Percentiles rank a stretch among this genome's conserved stretches.
These are phyloP conservation scores for Ettlia oleoabundans DNA, from an alignment of 139 green algal species.

Conservation along the genomic window DNA sequence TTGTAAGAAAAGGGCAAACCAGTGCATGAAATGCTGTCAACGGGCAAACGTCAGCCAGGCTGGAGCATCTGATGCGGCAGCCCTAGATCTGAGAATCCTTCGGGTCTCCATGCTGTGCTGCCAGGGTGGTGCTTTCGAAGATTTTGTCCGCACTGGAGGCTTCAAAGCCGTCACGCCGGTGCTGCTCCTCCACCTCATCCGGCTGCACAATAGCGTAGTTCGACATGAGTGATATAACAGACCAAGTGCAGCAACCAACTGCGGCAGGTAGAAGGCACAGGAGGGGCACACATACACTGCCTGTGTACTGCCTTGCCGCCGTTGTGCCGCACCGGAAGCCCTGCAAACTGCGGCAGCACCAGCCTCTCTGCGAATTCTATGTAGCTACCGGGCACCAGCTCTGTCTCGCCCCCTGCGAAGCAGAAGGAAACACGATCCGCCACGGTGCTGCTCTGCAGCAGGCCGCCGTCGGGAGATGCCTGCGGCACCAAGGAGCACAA, in stretches of 20 bases:
- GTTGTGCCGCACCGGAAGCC: conserved; percentile 45
- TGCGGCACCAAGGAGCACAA: conserved; percentile 22
- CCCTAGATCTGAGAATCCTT: no score
- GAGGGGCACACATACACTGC: neutral
- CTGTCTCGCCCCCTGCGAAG: conserved; percentile 59
- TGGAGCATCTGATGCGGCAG: neutral
- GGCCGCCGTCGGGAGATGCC: conserved; percentile 70
- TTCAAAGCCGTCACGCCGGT: conserved; percentile 88
- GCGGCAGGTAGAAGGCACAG: no score
- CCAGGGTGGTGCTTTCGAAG: conserved; percentile 76
- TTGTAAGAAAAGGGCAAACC: no score
- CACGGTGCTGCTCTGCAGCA: conserved; percentile 80
- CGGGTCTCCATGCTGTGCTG: neutral
- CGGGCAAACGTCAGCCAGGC: no score
- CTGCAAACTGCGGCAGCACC: conserved; percentile 63
- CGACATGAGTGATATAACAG: neutral
- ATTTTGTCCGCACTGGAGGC: conserved; percentile 83
- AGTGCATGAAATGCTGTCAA: no score
- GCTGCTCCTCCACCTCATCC: conserved; percentile 56
- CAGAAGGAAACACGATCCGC: conserved; percentile 64
- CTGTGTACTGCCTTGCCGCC: no score
- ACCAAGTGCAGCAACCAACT: no score
- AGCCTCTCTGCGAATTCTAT: conserved; percentile 84
- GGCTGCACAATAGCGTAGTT: no score
- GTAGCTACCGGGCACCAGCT: conserved; percentile 64